Evolutionary conservation across 495 filamentous ascomycete genomes (phyloP).

Genomic region (Aspergillus saccharolyticus): DNA sequence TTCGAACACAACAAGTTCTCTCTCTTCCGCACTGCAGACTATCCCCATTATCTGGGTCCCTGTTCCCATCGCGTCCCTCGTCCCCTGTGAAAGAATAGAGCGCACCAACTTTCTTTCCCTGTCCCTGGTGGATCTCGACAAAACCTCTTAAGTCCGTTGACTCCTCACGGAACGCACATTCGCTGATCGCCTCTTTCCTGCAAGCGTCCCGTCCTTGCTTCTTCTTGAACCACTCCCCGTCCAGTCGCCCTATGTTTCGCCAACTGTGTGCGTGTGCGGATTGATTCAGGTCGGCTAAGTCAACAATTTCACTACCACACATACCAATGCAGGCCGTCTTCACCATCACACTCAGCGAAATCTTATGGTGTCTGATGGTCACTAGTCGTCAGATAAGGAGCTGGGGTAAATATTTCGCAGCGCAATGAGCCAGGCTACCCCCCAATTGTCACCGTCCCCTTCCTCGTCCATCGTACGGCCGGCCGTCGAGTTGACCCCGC

Average conservation of each 20-base stretch:
- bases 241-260: conserved; percentile 14
- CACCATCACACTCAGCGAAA: conserved; percentile 28
- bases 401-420: conserved; percentile 37
- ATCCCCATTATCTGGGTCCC: not conserved
- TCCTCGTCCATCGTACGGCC: conserved; percentile 54
- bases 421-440: conserved; percentile 37
- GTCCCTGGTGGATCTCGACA: conserved; percentile 2
- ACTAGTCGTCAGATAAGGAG: conserved; percentile 32
- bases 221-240: conserved; percentile 8
- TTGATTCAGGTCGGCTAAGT: conserved; percentile 1
- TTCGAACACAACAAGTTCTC: not conserved
- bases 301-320: conserved; percentile 14
- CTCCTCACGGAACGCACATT: conserved; percentile 11
- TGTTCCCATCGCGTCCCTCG: no score
- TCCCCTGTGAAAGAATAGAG: not conserved
- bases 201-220: conserved; percentile 8
- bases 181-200: conserved; percentile 15
- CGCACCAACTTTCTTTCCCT: not conserved
- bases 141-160: not conserved
- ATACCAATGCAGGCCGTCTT: conserved; percentile 43
- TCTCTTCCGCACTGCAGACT: not conserved
- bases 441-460: conserved; percentile 57
- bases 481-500: conserved; percentile 54
- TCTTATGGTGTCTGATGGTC: conserved; percentile 41
- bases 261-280: conserved; percentile 5